Evolutionary conservation across 176 grass and related monocot species (phyloP).

Genomic region (Puya raimondii): DNA sequence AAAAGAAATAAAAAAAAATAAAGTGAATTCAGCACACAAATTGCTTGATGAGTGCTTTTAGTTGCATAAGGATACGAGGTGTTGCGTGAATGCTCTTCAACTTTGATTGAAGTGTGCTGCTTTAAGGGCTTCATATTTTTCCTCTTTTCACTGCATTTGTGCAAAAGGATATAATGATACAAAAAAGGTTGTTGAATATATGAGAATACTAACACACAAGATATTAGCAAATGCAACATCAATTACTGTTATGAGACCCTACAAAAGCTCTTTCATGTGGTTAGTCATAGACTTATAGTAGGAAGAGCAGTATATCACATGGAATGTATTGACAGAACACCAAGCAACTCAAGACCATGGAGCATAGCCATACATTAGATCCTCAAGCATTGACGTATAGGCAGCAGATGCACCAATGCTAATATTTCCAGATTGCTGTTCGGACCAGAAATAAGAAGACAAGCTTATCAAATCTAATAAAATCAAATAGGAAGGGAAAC

Average conservation of each 20-base stretch:
- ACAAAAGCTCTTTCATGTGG: background rate
- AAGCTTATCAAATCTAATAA: slow-evolving; percentile 3
- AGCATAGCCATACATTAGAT: slow-evolving; percentile 32
- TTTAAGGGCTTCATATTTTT: slow-evolving; percentile 36
- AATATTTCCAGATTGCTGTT: slow-evolving; percentile 28
- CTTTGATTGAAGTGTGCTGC: slow-evolving; percentile 1
- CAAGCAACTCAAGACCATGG: slow-evolving; percentile 2
- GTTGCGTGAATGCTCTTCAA: background rate
- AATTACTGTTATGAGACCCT: background rate
- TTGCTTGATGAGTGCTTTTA: background rate
- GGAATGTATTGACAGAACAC: slow-evolving; percentile 4
- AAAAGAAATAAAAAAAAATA: background rate
- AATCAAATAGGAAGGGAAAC: background rate
- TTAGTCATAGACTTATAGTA: background rate
- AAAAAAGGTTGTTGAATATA: background rate
- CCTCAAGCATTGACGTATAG: slow-evolving; percentile 29
- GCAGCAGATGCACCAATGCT: slow-evolving; percentile 24
- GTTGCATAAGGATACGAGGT: background rate
- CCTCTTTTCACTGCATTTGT: slow-evolving; percentile 35
- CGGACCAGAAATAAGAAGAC: slow-evolving; percentile 12
- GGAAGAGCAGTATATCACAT: background rate
- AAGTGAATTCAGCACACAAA: background rate
- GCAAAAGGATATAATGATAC: background rate
- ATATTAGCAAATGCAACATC: background rate
- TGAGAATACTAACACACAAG: background rate